phyloP scores from a whole-genome alignment of 2,329 filamentous ascomycete genomes.

The Allantophomopsis lycopodina region DNA sequence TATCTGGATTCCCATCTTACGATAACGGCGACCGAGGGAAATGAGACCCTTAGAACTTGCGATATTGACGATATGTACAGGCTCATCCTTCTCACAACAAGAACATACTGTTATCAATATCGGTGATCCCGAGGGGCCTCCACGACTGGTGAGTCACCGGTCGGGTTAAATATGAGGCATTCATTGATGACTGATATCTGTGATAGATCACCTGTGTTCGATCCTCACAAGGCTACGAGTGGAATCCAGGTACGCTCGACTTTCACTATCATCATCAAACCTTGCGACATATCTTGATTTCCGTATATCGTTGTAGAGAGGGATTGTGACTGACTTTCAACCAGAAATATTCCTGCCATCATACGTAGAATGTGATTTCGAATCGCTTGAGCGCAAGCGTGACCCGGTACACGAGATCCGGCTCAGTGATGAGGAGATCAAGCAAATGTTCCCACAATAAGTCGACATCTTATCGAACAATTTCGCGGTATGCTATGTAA shows the following conservation, averaged over 20 bases:
- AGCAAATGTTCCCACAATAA: slow-evolving; percentile 52
- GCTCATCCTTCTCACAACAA: slow-evolving; percentile 56
- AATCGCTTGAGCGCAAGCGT: slow-evolving; percentile 60
- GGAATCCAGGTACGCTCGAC: slow-evolving; percentile 54
- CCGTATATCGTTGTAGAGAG: too few species aligned
- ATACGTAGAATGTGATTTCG: slow-evolving; percentile 62
- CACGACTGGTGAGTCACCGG: slow-evolving; percentile 45
- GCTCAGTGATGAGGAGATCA: slow-evolving; percentile 64
- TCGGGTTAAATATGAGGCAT: not conserved
- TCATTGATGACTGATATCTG: slow-evolving; percentile 1
- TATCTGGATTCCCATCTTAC: not conserved
- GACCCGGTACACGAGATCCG: slow-evolving; percentile 69
- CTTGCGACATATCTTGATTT: slow-evolving; percentile 1
- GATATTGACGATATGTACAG: slow-evolving; percentile 24
- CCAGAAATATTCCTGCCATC: slow-evolving; percentile 70
- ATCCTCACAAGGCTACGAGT: slow-evolving; percentile 67
- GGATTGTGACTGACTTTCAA: slow-evolving; percentile 1
- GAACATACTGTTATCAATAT: slow-evolving; percentile 75
- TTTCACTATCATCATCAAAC: not conserved
- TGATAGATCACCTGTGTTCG: slow-evolving; percentile 65
- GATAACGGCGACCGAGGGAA: slow-evolving; percentile 1
- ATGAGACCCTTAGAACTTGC: too few species aligned
- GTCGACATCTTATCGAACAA: not conserved
- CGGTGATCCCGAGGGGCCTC: slow-evolving; percentile 58
- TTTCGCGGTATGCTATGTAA: too few species aligned